phyloP scores from a whole-genome alignment of 176 grass and related monocot species.

The Calamus simplicifolius region DNA sequence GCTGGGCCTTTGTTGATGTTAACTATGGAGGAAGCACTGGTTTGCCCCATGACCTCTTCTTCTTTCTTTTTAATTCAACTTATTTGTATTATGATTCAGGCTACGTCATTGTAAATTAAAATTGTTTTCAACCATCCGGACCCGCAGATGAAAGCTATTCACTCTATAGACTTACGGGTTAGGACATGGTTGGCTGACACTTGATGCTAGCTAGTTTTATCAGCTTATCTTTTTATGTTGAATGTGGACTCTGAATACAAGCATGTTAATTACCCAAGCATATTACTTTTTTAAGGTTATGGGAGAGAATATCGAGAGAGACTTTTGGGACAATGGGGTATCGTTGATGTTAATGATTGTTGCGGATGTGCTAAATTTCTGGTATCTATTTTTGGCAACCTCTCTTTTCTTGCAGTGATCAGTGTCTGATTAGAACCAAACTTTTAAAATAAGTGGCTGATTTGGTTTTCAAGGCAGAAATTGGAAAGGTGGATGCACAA shows the following conservation, averaged over 20 bases:
- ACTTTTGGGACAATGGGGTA: conserved; percentile 68
- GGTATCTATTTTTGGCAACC: conserved; percentile 25
- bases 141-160: too few relatives aligned
- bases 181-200: too few relatives aligned
- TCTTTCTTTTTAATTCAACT: background rate
- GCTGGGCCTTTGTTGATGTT: conserved; percentile 94
- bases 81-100: background rate
- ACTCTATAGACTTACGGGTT: too few relatives aligned
- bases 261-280: too few relatives aligned
- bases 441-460: background rate
- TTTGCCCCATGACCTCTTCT: conserved; percentile 28
- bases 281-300: conserved; percentile 56
- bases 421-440: too few relatives aligned
- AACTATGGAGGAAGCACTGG: conserved; percentile 94
- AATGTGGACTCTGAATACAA: too few relatives aligned
- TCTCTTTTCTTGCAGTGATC: too few relatives aligned
- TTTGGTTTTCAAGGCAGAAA: conserved; percentile 48
- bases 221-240: too few relatives aligned
- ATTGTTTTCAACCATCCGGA: too few relatives aligned
- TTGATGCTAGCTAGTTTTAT: too few relatives aligned
- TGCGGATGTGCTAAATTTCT: conserved; percentile 79
- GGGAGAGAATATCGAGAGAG: conserved; percentile 91
- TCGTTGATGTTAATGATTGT: conserved; percentile 88
- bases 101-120: too few relatives aligned
- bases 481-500: conserved; percentile 64